Conservation (phyloP, 106 monocot genomes). For the Phalaenopsis aphrodite region DNA sequence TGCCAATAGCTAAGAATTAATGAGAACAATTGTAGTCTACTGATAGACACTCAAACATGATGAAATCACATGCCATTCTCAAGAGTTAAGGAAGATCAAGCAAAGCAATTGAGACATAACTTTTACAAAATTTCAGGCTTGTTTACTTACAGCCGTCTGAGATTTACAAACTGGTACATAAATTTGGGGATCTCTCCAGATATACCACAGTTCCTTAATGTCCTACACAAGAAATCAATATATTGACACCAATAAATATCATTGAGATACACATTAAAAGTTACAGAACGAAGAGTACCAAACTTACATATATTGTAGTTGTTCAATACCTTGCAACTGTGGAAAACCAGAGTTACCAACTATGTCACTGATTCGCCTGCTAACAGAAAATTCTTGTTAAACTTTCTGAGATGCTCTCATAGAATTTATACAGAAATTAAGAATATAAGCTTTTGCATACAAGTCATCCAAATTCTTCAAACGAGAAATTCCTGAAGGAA, state of each 20-base stretch:
- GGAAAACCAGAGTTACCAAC: slow-evolving; percentile 2
- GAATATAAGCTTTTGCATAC: background rate
- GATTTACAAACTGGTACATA: background rate
- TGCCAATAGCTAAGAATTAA: no score
- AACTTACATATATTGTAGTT: slow-evolving; percentile 2
- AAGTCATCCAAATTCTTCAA: background rate
- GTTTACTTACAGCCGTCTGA: background rate
- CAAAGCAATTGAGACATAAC: no score
- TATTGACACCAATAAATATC: background rate
- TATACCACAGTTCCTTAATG: background rate
- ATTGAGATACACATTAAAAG: background rate
- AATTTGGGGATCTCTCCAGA: background rate
- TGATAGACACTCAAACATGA: no score
- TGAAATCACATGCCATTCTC: no score
- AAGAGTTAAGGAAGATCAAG: no score
- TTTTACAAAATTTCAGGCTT: background rate
- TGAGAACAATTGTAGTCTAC: no score
- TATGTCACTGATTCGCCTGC: slow-evolving; percentile 1
- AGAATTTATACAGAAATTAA: background rate
- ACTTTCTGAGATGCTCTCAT: background rate
- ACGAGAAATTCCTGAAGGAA: background rate
- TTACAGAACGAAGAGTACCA: background rate
- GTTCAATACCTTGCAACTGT: background rate
- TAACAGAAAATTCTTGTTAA: background rate
- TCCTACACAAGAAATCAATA: background rate